Base-by-base conservation (phyloP, 1,139 yeast species). In the Taphrina deformans region DNA sequence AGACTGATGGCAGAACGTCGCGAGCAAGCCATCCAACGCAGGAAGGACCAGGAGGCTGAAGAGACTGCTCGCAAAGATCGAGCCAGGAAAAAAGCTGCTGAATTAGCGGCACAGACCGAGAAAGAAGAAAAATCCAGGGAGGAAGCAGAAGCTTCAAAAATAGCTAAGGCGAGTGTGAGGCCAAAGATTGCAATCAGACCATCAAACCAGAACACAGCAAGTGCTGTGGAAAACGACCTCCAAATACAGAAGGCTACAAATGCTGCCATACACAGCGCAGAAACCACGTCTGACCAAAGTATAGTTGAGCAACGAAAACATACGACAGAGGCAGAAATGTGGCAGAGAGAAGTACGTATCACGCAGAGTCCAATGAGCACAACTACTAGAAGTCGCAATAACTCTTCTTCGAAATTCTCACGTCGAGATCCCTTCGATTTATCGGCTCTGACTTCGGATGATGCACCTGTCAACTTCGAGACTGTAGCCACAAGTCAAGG, bases 31-130 rank as follows among this genome's bases (percentile, higher is more conserved):
- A 59, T 59, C n/a, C 56, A 48, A 21, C 46, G 63, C 6, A 53
- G 63, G 26, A 48, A 59, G 23, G 41, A 48, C 23, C 63, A 59
- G 29, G 63, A 59, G 45, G 56, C 44, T 12, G 63, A 59, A 29
- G 63, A 59, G 16, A 14, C 14, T 5, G 63, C 63, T 5, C 55
- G 63, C 4, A 59, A 50, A 21, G 63, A 59, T 14, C 35, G 63
- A 16, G 63, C 63, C 6, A 40, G 56, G 23, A 59, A 59, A 18
- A 59, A 59, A 29, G 63, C 63, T n/a, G 56, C 50, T 27, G 63
- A 59, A 38, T 16, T 59, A 12, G 63, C 63, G 7, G 56, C 50
- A 16, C 38, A 18, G 21, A 50, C 63, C 9, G 63, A 59, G 46
- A 48, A 50, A 41, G 63, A 48, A 16, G 55, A 48, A 14, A 33